phyloP scores from a whole-genome alignment of 1,284 basidiomycete genomes.

The Trametes hirsuta region DNA sequence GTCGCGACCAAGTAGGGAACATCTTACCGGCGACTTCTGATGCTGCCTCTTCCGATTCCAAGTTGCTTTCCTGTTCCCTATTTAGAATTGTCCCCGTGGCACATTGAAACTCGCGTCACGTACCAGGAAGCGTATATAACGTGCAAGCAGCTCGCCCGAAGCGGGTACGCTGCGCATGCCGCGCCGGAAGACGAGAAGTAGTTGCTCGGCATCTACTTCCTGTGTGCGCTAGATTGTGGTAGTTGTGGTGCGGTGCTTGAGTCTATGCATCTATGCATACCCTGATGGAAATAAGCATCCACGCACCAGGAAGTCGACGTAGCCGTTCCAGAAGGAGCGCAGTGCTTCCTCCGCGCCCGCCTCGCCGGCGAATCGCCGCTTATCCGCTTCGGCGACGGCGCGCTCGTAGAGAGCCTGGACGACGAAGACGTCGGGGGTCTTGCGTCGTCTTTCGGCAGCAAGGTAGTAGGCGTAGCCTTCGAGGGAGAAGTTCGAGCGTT shows the following conservation, averaged over 20 bases:
- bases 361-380: constrained; percentile 53
- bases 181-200: constrained; percentile 49
- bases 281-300: not conserved
- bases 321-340: constrained; percentile 65
- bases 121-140: constrained; percentile 72
- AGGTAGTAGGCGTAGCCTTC: constrained; percentile 69
- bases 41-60: constrained; percentile 28
- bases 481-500: constrained; percentile 51
- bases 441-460: constrained; percentile 63
- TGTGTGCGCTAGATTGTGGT: constrained; percentile 47
- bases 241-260: not conserved
- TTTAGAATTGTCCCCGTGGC: not conserved
- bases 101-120: not conserved
- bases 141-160: constrained; percentile 73
- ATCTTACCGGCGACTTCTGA: constrained; percentile 28
- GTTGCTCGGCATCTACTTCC: constrained; percentile 43
- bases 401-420: constrained; percentile 75
- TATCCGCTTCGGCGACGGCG: constrained; percentile 73
- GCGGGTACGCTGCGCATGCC: constrained; percentile 70
- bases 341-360: constrained; percentile 59
- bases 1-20: not conserved
- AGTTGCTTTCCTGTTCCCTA: constrained; percentile 36
- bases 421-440: constrained; percentile 64
- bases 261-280: not conserved
- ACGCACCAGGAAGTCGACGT: constrained; percentile 58